Base-by-base conservation (phyloP, 352 stramenopile genomes). In the Phytophthora agathidicida region DNA sequence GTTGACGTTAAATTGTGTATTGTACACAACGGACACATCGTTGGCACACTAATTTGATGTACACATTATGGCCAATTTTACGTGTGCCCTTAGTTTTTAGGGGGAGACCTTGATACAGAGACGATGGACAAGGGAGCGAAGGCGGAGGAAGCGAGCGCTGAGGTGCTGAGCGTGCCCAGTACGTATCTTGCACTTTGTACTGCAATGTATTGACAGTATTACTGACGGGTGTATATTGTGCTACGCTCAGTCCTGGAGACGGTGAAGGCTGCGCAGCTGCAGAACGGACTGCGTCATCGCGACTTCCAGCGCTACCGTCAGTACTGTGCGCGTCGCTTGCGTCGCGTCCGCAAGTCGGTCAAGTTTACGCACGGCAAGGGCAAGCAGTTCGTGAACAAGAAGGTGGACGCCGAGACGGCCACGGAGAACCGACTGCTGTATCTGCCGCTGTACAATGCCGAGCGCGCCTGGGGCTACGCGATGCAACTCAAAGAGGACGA, bases 271-370 rank as follows among this genome's bases (percentile, higher is more conserved):
- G 82, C 83, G 65, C 90, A 97, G 68, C 61, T 96, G 60, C 83
- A 95, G 68, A 97, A 97, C 45, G 90, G 90, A 3, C 65, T 97
- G 62, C 81, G 88, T 45, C 85, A 96, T 62, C 86, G 88, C 53
- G 88, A 97, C 76, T 97, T 96, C 71, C 83, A 91, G 70, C 88
- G 89, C 26, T 97, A 97, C 68, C 84, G 89, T 22, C 86, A 97
- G 77, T 96, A 97, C 71, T 97, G 90, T 70, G 73, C 84, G 52
- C 79, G 90, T 13, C 85, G 89, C 14, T 68, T 97, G 55, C 86
- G 85, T 23, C 88, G 89, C 38, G 80, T 97, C 50, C 87, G 90
- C 69, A 96, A 93, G 72, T 89, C 86, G 22, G 72, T 89, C 62
- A 89, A 93, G 67, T 96, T 95, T 55, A 89, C 75, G 71, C 90